phyloP scores from a whole-genome alignment of 345 rosid species.

The Syzygium aromaticum region DNA sequence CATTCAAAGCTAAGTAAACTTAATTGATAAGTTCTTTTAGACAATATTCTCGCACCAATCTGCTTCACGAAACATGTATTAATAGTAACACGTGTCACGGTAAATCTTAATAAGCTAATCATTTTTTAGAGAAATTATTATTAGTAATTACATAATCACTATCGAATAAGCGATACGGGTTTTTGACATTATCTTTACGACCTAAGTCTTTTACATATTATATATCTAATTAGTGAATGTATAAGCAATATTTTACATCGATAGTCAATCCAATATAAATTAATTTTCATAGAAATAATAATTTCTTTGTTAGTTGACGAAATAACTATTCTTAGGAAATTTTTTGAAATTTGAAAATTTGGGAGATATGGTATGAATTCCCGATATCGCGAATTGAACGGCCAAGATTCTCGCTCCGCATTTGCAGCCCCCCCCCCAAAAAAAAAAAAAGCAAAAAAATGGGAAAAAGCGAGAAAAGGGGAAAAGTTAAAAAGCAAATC shows the following conservation, averaged over 20 bases:
- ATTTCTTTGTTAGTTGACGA: background rate
- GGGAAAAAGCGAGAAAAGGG: background rate
- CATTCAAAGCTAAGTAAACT: background rate
- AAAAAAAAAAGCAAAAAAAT: background rate
- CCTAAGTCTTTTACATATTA: background rate
- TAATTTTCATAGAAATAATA: background rate
- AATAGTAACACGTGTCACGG: fast-evolving
- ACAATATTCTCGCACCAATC: fast-evolving
- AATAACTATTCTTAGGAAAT: background rate
- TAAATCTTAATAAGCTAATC: background rate
- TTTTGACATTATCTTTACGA: background rate
- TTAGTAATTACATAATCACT: background rate
- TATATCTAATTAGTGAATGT: background rate
- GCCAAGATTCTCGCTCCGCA: background rate
- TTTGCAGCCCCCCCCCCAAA: background rate
- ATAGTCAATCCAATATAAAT: background rate
- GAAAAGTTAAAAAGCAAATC: background rate
- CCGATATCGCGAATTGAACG: background rate
- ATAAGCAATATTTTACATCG: background rate
- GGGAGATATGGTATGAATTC: background rate
- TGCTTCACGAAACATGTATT: background rate
- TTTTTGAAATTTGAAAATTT: background rate
- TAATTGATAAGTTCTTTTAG: background rate
- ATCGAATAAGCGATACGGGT: background rate
- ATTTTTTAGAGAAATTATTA: background rate